phyloP scores from a whole-genome alignment of 345 rosid genomes.

The rapeseed (Brassica napus) region Da-Ae NC_063451.1:45680501-45681000 shows the following conservation, averaged over 20 bases:
- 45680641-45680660: conserved; percentile 41
- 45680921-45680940: conserved; percentile 13
- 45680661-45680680: conserved; percentile 23
- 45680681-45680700: too few species aligned
- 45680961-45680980: conserved; percentile 26
- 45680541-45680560: conserved; percentile 83
- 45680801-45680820: background rate
- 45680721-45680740: conserved; percentile 12
- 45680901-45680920: background rate
- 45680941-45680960: background rate
- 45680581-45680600: conserved; percentile 78
- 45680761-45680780: conserved; percentile 17
- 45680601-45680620: conserved; percentile 66
- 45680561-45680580: conserved; percentile 75
- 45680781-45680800: too few species aligned
- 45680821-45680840: background rate
- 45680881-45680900: background rate
- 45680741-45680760: conserved; percentile 19
- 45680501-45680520: conserved; percentile 68
- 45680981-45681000: conserved; percentile 34
- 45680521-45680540: conserved; percentile 84
- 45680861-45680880: background rate
- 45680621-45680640: conserved; percentile 85
- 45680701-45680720: background rate
- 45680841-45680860: background rate